Percentiles rank a stretch among this genome's conserved stretches.
These are phyloP conservation scores for Vaccinium vitisidaea DNA, from an alignment of 148 eudicot genomes.

Conservation along the genomic window DNA sequence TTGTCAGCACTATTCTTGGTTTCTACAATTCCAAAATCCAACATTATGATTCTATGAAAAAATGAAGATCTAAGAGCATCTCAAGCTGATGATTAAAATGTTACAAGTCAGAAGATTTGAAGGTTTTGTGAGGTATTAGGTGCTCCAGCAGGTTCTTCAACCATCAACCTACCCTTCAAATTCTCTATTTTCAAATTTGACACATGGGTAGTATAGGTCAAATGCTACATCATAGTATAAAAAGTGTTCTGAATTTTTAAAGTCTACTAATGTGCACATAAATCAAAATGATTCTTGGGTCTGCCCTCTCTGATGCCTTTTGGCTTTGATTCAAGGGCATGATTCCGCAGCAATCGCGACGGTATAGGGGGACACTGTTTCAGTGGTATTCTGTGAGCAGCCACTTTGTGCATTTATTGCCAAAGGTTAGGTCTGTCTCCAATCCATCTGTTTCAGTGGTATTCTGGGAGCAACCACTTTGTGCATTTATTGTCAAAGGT, in stretches of 20 bases:
- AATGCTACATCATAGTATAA: not conserved
- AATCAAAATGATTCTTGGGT: no score
- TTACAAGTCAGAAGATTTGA: not conserved
- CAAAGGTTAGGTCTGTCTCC: no score
- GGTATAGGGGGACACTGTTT: no score
- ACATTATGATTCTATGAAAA: slow-evolving; percentile 11
- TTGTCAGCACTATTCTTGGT: slow-evolving; percentile 82
- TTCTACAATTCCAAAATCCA: slow-evolving; percentile 46
- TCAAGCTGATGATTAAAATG: not conserved
- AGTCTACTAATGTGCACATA: not conserved
- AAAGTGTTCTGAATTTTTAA: not conserved
- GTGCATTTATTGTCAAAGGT: no score
- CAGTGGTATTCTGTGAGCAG: no score
- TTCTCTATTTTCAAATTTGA: not conserved
- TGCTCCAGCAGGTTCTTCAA: slow-evolving; percentile 1
- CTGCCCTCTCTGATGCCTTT: no score
- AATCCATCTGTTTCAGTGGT: no score
- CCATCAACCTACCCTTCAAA: not conserved
- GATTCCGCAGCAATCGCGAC: no score
- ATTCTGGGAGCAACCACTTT: no score
- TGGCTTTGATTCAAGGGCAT: no score
- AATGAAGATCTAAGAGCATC: not conserved
- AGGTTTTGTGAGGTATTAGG: not conserved
- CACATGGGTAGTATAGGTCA: not conserved
- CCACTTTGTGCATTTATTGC: no score